phyloP scores from a whole-genome alignment of 805 yeast species.

The Cyberlindnera nakhonratchasimensis region DNA sequence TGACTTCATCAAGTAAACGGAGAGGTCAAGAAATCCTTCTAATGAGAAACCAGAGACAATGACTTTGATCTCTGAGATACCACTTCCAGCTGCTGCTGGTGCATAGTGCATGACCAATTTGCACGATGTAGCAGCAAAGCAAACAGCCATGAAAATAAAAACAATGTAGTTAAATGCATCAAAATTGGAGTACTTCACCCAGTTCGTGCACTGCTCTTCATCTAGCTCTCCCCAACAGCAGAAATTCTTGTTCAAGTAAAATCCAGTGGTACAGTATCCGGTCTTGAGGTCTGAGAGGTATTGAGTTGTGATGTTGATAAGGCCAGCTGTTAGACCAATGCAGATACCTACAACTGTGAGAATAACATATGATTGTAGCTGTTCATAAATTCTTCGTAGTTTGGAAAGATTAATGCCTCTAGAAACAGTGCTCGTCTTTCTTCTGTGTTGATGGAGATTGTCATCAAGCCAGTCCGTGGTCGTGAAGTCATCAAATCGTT shows the following conservation, averaged over 20 bases:
- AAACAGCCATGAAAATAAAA: constrained; percentile 56
- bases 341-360: constrained; percentile 69
- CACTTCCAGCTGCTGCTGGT: constrained; percentile 95
- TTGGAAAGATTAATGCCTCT: not conserved
- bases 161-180: constrained; percentile 47
- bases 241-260: constrained; percentile 68
- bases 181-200: constrained; percentile 63
- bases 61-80: constrained; percentile 94
- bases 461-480: constrained; percentile 75
- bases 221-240: constrained; percentile 72
- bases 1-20: constrained; percentile 72
- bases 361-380: constrained; percentile 56
- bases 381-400: constrained; percentile 16
- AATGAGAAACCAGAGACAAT: constrained; percentile 86
- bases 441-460: constrained; percentile 44
- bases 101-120: constrained; percentile 66
- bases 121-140: constrained; percentile 65
- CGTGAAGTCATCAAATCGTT: constrained; percentile 54
- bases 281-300: constrained; percentile 76
- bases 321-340: constrained; percentile 83
- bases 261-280: constrained; percentile 71
- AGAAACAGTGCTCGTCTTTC: constrained; percentile 2
- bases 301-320: constrained; percentile 76
- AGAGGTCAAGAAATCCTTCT: constrained; percentile 69
- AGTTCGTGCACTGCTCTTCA: constrained; percentile 51